Evolutionary conservation across 306 rosid species (phyloP).

Genomic region (Castanea sativa): DNA sequence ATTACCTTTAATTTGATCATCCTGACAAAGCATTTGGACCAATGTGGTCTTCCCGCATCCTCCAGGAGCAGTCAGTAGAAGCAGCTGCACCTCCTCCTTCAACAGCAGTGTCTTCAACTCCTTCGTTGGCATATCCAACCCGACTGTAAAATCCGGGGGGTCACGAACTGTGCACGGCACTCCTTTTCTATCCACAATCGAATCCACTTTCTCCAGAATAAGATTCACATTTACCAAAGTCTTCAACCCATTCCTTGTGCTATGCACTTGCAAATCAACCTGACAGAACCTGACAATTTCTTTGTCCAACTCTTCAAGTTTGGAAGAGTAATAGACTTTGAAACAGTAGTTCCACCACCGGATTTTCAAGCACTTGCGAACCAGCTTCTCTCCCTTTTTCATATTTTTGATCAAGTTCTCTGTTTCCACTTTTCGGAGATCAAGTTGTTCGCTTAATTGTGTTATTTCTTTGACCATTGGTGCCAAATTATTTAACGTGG

Average conservation of each 20-base stretch:
- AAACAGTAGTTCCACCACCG: neutral
- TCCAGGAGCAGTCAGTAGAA: conserved; percentile 42
- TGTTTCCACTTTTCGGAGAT: neutral
- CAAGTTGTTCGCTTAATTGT: neutral
- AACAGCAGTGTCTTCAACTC: conserved; percentile 40
- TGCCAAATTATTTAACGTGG: neutral
- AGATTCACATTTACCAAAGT: neutral
- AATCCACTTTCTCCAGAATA: conserved; percentile 1
- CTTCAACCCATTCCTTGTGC: conserved; percentile 3
- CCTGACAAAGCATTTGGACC: conserved; percentile 41
- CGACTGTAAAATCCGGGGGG: conserved; percentile 24
- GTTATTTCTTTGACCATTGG: conserved; percentile 9
- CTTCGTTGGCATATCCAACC: conserved; percentile 28
- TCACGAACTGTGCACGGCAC: conserved; percentile 24
- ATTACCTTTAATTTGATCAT: conserved; percentile 39
- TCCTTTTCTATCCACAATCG: neutral
- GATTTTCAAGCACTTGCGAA: neutral
- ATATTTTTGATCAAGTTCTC: neutral
- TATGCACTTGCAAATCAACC: neutral
- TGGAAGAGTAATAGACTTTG: neutral
- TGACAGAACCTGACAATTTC: neutral
- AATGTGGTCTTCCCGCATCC: conserved; percentile 61
- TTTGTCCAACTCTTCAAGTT: conserved; percentile 13
- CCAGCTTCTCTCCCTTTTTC: neutral
- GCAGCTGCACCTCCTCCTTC: conserved; percentile 10